Evolutionary conservation across 2,329 filamentous ascomycete genomes (phyloP).

Genomic region (Dactylellina leptospora): DNA sequence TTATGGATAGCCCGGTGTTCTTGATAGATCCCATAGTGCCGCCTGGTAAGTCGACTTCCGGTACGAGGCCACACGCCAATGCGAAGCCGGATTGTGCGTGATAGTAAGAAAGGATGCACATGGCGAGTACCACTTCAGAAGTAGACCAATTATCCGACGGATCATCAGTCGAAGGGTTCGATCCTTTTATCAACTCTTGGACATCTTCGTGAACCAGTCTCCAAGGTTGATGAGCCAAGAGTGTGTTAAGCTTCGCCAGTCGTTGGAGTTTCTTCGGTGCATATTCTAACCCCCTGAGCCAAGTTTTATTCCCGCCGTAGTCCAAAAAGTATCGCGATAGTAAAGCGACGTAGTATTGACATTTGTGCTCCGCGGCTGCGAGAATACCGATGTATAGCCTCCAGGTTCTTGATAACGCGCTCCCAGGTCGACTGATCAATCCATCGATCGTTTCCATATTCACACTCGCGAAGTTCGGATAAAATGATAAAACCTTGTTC

Average conservation of each 20-base stretch:
- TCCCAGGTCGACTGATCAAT: slow-evolving; percentile 53
- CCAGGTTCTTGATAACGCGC: slow-evolving; percentile 54
- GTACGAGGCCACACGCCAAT: slow-evolving; percentile 55
- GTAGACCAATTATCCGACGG: slow-evolving; percentile 55
- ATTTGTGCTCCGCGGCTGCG: slow-evolving; percentile 55
- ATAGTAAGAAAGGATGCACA: slow-evolving; percentile 56
- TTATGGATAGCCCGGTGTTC: slow-evolving; percentile 49
- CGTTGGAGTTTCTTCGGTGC: slow-evolving; percentile 55
- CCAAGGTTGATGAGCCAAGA: slow-evolving; percentile 56
- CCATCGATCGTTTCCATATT: slow-evolving; percentile 54
- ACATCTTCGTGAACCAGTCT: slow-evolving; percentile 53
- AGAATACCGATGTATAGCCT: slow-evolving; percentile 56
- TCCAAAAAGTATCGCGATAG: slow-evolving; percentile 55
- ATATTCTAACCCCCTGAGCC: slow-evolving; percentile 55
- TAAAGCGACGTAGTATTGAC: slow-evolving; percentile 56
- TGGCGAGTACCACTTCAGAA: slow-evolving; percentile 55
- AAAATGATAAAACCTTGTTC: slow-evolving; percentile 56
- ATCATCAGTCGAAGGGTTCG: slow-evolving; percentile 27
- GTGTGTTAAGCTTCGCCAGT: slow-evolving; percentile 55
- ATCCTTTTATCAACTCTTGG: slow-evolving; percentile 54
- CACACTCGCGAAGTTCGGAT: slow-evolving; percentile 54
- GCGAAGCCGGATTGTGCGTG: slow-evolving; percentile 56
- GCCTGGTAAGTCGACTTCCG: slow-evolving; percentile 55
- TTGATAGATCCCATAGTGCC: slow-evolving; percentile 54
- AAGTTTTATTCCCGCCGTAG: slow-evolving; percentile 55